These are phyloP conservation scores for Ascoidea tarda DNA, from an alignment of 805 yeast species.

Conservation along the genomic window DNA sequence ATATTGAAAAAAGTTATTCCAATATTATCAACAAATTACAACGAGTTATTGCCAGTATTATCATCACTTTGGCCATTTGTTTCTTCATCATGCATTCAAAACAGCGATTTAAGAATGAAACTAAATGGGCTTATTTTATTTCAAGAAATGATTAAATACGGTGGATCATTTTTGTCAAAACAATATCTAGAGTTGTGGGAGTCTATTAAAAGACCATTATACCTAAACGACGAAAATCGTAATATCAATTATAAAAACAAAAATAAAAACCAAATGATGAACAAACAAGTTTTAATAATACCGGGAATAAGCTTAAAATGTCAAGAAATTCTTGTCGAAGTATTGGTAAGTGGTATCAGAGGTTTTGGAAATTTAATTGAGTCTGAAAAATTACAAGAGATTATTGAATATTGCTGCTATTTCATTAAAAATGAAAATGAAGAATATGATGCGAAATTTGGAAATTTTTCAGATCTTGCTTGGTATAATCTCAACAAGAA, in stretches of 20 bases:
- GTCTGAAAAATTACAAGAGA: neutral
- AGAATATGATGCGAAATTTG: neutral
- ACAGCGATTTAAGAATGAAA: constrained; percentile 17
- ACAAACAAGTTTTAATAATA: neutral
- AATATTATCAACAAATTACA: constrained; percentile 33
- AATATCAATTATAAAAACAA: too few species aligned
- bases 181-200: constrained; percentile 35
- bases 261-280: too few species aligned
- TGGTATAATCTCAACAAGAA: neutral
- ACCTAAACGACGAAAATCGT: too few species aligned
- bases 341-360: neutral
- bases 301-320: neutral
- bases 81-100: constrained; percentile 8
- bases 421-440: neutral
- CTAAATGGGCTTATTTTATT: constrained; percentile 17
- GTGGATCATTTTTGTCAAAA: constrained; percentile 31
- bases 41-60: constrained; percentile 31
- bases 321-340: neutral
- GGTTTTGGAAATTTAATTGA: neutral
- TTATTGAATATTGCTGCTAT: too few species aligned
- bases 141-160: constrained; percentile 17
- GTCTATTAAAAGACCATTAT: constrained; percentile 4
- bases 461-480: neutral
- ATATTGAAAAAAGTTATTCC: constrained; percentile 33
- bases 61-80: constrained; percentile 41